These are phyloP conservation scores for Wickerhamia fluorescens DNA, from an alignment of 805 yeast species.

Conservation along the genomic window DNA sequence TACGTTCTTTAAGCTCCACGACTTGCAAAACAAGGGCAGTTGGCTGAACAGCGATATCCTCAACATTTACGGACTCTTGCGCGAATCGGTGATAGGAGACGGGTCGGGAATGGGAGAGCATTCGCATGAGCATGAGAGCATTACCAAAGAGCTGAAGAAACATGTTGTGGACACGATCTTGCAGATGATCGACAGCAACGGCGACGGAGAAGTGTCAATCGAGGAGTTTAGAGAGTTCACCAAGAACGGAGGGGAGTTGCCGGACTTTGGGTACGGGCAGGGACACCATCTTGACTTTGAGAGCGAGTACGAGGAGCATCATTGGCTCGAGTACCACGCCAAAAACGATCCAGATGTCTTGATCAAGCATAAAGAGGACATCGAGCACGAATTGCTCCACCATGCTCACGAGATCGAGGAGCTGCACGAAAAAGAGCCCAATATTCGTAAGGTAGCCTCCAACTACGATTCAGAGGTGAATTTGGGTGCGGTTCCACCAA, in stretches of 20 bases:
- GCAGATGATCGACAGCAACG: conserved; percentile 54
- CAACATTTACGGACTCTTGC: conserved; percentile 70
- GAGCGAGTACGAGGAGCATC: conserved; percentile 88
- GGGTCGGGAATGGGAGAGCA: conserved; percentile 88
- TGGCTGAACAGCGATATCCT: conserved; percentile 60
- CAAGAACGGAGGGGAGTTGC: conserved; percentile 61
- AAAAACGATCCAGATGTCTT: conserved; percentile 78
- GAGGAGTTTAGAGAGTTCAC: conserved; percentile 67
- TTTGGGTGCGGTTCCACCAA: conserved; percentile 24
- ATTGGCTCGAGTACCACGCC: conserved; percentile 78
- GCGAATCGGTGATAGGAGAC: conserved; percentile 70
- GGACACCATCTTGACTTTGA: conserved; percentile 95
- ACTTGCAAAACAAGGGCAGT: conserved; percentile 50
- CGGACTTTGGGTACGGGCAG: conserved; percentile 89
- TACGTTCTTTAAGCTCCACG: conserved; percentile 77
- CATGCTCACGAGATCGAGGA: conserved; percentile 82
- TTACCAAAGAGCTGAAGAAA: conserved; percentile 48
- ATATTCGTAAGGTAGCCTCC: conserved; percentile 23
- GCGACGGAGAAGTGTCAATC: conserved; percentile 55
- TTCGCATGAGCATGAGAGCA: conserved; percentile 42
- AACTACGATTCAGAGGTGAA: conserved; percentile 22
- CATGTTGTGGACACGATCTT: conserved; percentile 52
- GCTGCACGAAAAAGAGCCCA: conserved; percentile 24
- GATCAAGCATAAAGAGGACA: conserved; percentile 78
- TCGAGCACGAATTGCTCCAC: conserved; percentile 78